Percentiles rank a stretch among this genome's conserved stretches.
These are phyloP conservation scores for Hypoxylon sp. DNA, from an alignment of 2,329 filamentous ascomycete species.

Conservation along the genomic window DNA sequence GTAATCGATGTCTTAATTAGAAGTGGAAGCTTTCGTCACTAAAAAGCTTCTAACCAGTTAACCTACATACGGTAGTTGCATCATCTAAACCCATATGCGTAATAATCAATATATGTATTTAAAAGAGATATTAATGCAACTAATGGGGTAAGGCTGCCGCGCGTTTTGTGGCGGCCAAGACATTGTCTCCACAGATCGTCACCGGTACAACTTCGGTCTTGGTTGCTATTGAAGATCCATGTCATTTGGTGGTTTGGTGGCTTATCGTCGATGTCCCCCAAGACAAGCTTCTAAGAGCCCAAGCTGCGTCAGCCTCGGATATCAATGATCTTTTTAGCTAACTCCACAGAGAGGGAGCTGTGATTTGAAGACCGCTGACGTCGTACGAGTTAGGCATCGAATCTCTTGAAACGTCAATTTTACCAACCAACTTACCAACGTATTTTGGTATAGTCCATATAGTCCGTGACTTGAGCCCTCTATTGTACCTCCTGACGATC, in stretches of 20 bases:
- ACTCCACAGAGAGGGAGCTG: slow-evolving; percentile 23
- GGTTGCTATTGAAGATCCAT: slow-evolving; percentile 9
- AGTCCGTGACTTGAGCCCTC: slow-evolving; percentile 14
- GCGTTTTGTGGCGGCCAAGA: slow-evolving; percentile 40
- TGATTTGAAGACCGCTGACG: slow-evolving; percentile 33
- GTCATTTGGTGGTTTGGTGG: background rate
- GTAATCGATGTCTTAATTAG: slow-evolving; percentile 12
- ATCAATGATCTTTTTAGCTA: slow-evolving; percentile 4
- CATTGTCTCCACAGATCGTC: slow-evolving; percentile 6
- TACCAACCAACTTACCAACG: slow-evolving; percentile 7
- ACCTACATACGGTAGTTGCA: slow-evolving; percentile 12
- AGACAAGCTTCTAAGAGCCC: slow-evolving; percentile 26
- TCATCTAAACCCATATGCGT: background rate
- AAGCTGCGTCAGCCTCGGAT: slow-evolving; percentile 44
- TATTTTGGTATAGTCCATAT: slow-evolving; percentile 8
- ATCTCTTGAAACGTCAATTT: background rate
- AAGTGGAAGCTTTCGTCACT: slow-evolving; percentile 35
- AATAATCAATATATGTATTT: background rate
- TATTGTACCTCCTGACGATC: slow-evolving; percentile 18
- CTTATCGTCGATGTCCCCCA: slow-evolving; percentile 18
- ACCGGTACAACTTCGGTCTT: slow-evolving; percentile 17
- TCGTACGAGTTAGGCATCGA: slow-evolving; percentile 32
- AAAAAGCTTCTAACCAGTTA: slow-evolving; percentile 17
- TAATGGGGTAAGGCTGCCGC: slow-evolving; percentile 30
- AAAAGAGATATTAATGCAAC: slow-evolving; percentile 16